phyloP scores from a whole-genome alignment of 2,329 filamentous ascomycete genomes.

The Fusarium agapanthi region DNA sequence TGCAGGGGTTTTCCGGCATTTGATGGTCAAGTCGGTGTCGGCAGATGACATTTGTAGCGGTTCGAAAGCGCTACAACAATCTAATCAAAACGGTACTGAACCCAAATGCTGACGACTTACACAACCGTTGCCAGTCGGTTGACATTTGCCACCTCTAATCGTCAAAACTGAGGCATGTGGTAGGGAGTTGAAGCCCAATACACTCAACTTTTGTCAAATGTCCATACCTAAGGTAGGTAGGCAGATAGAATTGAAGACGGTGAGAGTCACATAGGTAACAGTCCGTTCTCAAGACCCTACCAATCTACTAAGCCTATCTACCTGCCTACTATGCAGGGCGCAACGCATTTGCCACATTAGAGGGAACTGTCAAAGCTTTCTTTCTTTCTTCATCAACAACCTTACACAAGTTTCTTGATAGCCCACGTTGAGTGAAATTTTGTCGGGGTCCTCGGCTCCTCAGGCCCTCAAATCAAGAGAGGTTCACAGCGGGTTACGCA shows the following conservation, averaged over 20 bases:
- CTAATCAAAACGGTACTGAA: conserved; percentile 8
- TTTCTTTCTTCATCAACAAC: neutral
- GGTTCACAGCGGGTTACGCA: conserved; percentile 7
- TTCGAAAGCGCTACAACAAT: neutral
- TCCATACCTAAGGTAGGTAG: neutral
- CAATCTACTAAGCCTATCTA: neutral
- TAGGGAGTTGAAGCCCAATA: neutral
- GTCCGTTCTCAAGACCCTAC: conserved; percentile 7
- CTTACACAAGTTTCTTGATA: neutral
- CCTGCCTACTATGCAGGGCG: neutral
- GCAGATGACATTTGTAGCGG: conserved; percentile 8
- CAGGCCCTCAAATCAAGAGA: conserved; percentile 7
- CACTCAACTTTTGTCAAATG: neutral
- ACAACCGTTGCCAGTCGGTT: neutral
- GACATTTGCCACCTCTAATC: conserved; percentile 22
- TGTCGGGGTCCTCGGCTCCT: conserved; percentile 3
- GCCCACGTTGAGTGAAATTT: neutral
- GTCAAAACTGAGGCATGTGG: conserved; percentile 19
- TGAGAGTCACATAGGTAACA: neutral
- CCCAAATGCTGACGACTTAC: conserved; percentile 5
- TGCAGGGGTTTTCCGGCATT: neutral
- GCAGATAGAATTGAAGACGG: conserved; percentile 25
- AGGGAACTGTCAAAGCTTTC: neutral
- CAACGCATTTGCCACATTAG: conserved; percentile 5
- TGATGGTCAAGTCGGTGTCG: conserved; percentile 6